Percentiles rank a stretch among this genome's conserved stretches.
Conservation (phyloP, 805 yeast genomes). For the Ogataea minuta region DNA sequence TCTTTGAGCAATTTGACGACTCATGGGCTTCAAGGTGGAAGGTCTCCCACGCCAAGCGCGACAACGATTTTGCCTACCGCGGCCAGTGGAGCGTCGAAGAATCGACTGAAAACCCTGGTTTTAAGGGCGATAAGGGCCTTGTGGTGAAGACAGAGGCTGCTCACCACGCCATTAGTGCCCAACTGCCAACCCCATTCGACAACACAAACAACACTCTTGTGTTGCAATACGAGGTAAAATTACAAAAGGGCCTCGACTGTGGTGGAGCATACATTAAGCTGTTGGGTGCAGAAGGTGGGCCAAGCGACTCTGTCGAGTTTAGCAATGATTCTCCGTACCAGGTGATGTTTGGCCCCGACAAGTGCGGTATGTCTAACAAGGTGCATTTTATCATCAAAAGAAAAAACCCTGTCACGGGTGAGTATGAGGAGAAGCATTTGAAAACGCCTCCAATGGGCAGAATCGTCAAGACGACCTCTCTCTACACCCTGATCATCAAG, state of each 20-base stretch:
- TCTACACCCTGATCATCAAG: conserved; percentile 75
- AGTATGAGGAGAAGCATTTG: conserved; percentile 67
- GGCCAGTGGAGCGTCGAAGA: conserved; percentile 81
- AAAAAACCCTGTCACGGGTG: conserved; percentile 51
- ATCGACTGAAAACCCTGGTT: conserved; percentile 55
- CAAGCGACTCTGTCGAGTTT: conserved; percentile 43
- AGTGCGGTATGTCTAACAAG: conserved; percentile 77
- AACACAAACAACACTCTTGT: conserved; percentile 68
- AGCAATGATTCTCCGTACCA: conserved; percentile 69
- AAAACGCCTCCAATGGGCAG: conserved; percentile 65
- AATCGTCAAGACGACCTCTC: conserved; percentile 51
- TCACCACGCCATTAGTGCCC: conserved; percentile 75
- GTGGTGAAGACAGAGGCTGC: conserved; percentile 75
- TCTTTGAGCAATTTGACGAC: conserved; percentile 64
- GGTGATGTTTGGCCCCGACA: conserved; percentile 93
- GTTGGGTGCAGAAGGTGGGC: conserved; percentile 43
- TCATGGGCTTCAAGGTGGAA: conserved; percentile 50
- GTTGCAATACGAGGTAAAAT: conserved; percentile 84
- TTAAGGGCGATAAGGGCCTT: conserved; percentile 67
- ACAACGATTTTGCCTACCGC: conserved; percentile 54
- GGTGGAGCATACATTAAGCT: conserved; percentile 91
- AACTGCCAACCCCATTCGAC: conserved; percentile 55
- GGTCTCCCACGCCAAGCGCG: conserved; percentile 54
- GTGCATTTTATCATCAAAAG: conserved; percentile 74
- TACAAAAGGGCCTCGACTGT: conserved; percentile 75